Evolutionary conservation across 805 yeast genomes (phyloP), one percentile per base, ranked within the genome.

Genomic region (Saccharomycopsis microspora): DNA sequence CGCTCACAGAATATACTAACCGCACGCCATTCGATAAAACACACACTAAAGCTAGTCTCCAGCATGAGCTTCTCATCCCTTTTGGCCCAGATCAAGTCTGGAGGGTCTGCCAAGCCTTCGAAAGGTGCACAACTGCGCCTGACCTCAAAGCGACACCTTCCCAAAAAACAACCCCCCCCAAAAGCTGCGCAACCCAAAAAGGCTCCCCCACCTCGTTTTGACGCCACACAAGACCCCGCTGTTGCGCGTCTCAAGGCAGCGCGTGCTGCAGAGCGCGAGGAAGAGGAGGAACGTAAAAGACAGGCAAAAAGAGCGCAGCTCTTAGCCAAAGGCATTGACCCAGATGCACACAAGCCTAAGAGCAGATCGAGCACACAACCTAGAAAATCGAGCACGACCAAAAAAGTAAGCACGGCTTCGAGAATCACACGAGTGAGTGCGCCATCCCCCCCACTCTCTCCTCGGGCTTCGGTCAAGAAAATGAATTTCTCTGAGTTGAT

Each of bases 241-340:
- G 85, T 83, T 5, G 77, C 76, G 36, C 62, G 82, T 49, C 64
- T 83, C 37, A 83, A 83, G 54, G 88, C 81, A 49, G 76, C 80
- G 3, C 66, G 90, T 58, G 66, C 76, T 51, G 62, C 68, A 39
- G 87, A 83, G 53, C 68, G 64, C 38, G 74, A 74, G 36, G 61
- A 59, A 46, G 63, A 58, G 41, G 35, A 19, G 19, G 28, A 33
- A 29, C 43, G 42, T 19, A 46, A 50, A 31, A 28, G 30, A 3
- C 43, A 47, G 29, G 39, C 31, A 28, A 46, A 44, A 28, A 37
- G 45, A 28, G 38, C 46, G 29, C n/a, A 37, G 35, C 30, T 44
- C 7, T 47, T 42, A 19, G 19, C 36, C 34, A 30, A 9, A 30
- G 53, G 53, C 8, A 41, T 50, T 7, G 48, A 46, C 29, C 51